phyloP scores from a whole-genome alignment of 441 rosid species.

The Arabidopsis lyrata region DNA sequence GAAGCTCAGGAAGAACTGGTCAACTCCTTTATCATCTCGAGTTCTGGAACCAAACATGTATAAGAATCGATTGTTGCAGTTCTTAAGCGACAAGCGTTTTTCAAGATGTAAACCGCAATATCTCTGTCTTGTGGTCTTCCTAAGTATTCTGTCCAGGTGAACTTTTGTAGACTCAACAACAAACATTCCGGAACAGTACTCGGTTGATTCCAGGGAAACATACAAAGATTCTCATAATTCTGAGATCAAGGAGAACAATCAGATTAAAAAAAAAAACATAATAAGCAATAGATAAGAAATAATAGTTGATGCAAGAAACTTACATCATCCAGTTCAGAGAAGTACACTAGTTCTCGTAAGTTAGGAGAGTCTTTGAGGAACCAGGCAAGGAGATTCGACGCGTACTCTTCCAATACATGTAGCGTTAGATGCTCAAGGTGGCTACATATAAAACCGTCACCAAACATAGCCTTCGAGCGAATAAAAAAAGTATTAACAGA shows the following conservation, averaged over 20 bases:
- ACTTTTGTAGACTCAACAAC: neutral
- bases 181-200: neutral
- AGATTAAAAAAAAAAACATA: neutral
- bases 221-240: neutral
- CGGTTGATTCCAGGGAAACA: neutral
- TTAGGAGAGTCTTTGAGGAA: neutral
- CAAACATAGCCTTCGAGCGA: neutral
- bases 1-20: neutral
- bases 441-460: neutral
- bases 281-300: neutral
- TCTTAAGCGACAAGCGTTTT: neutral
- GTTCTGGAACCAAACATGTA: neutral
- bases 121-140: slow-evolving; percentile 3
- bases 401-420: neutral
- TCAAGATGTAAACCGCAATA: slow-evolving; percentile 16
- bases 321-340: neutral
- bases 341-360: neutral
- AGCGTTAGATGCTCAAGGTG: neutral
- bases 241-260: neutral
- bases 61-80: neutral
- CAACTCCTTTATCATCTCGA: neutral
- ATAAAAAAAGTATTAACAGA: neutral
- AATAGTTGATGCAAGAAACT: neutral
- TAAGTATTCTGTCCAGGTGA: neutral
- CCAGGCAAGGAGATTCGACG: neutral